phyloP scores from a whole-genome alignment of 1,284 basidiomycete species.

The Moniliophthora roreri region DNA sequence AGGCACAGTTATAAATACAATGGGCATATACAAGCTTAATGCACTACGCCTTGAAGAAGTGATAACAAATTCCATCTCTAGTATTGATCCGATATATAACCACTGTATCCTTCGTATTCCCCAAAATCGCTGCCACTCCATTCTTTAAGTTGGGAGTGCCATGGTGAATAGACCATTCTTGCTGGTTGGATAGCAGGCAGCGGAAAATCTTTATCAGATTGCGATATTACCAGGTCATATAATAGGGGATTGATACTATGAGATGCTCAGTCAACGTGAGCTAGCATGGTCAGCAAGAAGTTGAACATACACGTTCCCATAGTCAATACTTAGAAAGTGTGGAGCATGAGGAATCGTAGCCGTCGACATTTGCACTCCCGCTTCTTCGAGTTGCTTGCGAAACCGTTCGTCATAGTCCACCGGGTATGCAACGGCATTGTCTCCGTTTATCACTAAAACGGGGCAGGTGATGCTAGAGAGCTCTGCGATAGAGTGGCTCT shows the following conservation, averaged over 20 bases:
- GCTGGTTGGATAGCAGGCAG: no score
- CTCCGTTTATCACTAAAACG: constrained; percentile 15
- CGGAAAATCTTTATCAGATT: no score
- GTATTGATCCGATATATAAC: no score
- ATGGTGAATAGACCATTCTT: no score
- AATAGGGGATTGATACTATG: constrained; percentile 26
- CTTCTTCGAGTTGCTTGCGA: constrained; percentile 22
- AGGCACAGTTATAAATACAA: no score
- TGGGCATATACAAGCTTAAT: no score
- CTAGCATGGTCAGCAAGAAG: neutral
- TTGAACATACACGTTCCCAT: constrained; percentile 27
- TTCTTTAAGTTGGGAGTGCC: no score
- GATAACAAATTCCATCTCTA: no score
- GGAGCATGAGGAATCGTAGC: constrained; percentile 28
- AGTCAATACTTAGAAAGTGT: constrained; percentile 34
- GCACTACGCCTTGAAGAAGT: no score
- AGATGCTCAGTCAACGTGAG: neutral
- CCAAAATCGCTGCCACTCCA: no score
- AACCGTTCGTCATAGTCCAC: constrained; percentile 24
- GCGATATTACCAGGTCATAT: neutral
- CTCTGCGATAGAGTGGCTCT: constrained; percentile 2
- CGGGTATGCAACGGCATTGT: constrained; percentile 13
- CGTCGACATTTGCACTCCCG: constrained; percentile 28
- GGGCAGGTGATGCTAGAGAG: constrained; percentile 15
- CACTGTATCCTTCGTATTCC: no score